phyloP scores from a whole-genome alignment of 2,329 filamentous ascomycete genomes.

The Herpotrichia juniperi region DNA sequence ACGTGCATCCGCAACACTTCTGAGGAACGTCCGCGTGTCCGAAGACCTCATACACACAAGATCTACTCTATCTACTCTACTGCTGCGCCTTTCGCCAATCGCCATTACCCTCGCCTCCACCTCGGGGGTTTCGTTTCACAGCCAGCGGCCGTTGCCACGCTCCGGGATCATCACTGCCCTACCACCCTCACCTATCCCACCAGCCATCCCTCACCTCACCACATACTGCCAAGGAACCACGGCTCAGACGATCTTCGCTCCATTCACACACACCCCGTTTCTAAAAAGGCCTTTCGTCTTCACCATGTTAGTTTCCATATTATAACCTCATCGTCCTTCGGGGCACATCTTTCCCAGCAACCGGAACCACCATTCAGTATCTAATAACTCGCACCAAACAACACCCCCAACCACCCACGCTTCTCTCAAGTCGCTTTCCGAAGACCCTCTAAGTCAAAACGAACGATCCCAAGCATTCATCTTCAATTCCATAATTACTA shows the following conservation, averaged over 20 bases:
- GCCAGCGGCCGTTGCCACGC: conserved; percentile 39
- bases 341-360: conserved; percentile 21
- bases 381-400: conserved; percentile 3
- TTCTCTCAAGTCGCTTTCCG: neutral
- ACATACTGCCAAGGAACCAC: conserved; percentile 23
- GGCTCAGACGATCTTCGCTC: conserved; percentile 27
- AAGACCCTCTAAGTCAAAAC: neutral
- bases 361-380: conserved; percentile 1
- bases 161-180: conserved; percentile 35
- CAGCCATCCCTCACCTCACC: conserved; percentile 36
- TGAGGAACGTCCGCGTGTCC: conserved; percentile 9
- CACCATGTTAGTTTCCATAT: conserved; percentile 44
- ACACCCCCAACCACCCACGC: conserved; percentile 3
- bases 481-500: conserved; percentile 1
- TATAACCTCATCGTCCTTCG: conserved; percentile 45
- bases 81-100: conserved; percentile 11
- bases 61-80: too few relatives aligned
- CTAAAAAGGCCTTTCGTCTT: conserved; percentile 34
- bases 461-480: neutral
- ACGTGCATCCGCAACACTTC: conserved; percentile 7
- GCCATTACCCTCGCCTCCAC: conserved; percentile 10
- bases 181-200: conserved; percentile 13
- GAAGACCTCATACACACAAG: neutral
- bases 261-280: conserved; percentile 27
- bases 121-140: conserved; percentile 22